Evolutionary conservation across 495 filamentous ascomycete species (phyloP).

Genomic region (Podospora tetraspora): DNA sequence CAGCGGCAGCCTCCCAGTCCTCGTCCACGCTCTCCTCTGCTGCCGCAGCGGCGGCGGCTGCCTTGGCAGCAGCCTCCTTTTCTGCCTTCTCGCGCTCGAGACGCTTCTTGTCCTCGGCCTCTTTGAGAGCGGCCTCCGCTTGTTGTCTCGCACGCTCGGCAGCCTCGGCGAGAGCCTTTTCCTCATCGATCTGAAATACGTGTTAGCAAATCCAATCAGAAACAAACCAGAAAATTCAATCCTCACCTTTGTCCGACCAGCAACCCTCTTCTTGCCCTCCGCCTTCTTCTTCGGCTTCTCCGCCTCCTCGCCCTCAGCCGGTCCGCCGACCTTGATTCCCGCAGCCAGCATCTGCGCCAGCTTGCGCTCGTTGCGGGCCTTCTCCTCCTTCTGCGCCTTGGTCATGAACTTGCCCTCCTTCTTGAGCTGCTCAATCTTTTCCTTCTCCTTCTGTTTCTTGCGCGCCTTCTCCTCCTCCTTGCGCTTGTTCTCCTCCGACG

Average conservation of each 20-base stretch:
- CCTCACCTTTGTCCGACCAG: constrained; percentile 59
- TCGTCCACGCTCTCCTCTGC: constrained; percentile 60
- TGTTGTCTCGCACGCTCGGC: constrained; percentile 60
- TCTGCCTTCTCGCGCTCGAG: constrained; percentile 47
- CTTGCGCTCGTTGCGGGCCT: constrained; percentile 75
- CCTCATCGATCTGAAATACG: constrained; percentile 58
- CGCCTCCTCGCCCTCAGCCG: constrained; percentile 48
- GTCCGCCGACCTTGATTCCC: constrained; percentile 74
- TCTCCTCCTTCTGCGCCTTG: constrained; percentile 86
- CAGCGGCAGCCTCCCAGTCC: constrained; percentile 85
- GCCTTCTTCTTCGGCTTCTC: constrained; percentile 63
- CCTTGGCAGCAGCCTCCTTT: constrained; percentile 53
- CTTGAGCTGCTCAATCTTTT: constrained; percentile 91
- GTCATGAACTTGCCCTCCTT: constrained; percentile 93
- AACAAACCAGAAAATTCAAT: too few relatives aligned
- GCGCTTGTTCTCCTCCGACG: constrained; percentile 62
- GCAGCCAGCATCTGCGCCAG: constrained; percentile 91
- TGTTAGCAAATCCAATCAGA: not conserved
- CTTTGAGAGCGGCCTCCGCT: constrained; percentile 60
- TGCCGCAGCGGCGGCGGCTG: constrained; percentile 46
- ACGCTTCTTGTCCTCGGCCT: constrained; percentile 49
- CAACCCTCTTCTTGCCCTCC: constrained; percentile 63
- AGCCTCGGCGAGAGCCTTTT: constrained; percentile 64
- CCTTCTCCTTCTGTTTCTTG: constrained; percentile 94
- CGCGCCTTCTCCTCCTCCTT: constrained; percentile 51